Evolutionary conservation across 768 basidiomycete genomes (phyloP), one percentile per base, ranked within the genome.

Genomic region (Leccinum olivaceopallidum): DNA sequence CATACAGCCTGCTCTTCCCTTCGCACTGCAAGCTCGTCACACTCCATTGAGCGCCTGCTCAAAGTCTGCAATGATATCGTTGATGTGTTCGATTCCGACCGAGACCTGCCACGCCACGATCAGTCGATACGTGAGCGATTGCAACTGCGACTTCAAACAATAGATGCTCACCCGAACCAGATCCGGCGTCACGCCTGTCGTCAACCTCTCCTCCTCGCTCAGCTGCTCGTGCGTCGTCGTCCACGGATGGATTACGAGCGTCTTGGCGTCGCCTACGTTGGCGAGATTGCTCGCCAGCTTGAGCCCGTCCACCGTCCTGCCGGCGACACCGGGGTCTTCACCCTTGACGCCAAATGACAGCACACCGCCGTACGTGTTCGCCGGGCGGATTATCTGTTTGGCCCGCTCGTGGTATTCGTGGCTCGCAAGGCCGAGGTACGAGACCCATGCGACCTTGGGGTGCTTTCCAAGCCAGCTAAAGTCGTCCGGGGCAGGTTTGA

Each of bases 341-440:
- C 34, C 34, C 13, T 85, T 85, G 62, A 92, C 73, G 8, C 92
- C 93, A 66, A 94, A 93, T 73, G 81, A 89, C 54, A 94, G 74
- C 64, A 94, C 81, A 22, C 90, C 92, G 5, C 91, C 89, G 60
- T 78, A 93, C 3, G 77, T 74, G n/a, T 71, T 55, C 1, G 86
- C 89, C 65, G 75, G 71, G 5, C 86, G 78, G 55, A 92, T 75
- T 36, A 85, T 75, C 60, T 80, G 76, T 67, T 80, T 78, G 12
- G 90, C 91, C 6, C 80, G 69, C 51, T 73, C 73, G 72, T 94
- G 80, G 37, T 85, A 86, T 1, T 78, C 70, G 71, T 95, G 93
- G 3, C 69, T 73, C 54, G 74, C 69, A 1, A 93, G 81, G 6
- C 93, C 93, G 47, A 86, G 81, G 68, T 94, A 95, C 0, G 85